Evolutionary conservation across 2,329 filamentous ascomycete species (phyloP), one percentile per base, ranked within the genome.

Genomic region (Hypoxylon sp.): DNA sequence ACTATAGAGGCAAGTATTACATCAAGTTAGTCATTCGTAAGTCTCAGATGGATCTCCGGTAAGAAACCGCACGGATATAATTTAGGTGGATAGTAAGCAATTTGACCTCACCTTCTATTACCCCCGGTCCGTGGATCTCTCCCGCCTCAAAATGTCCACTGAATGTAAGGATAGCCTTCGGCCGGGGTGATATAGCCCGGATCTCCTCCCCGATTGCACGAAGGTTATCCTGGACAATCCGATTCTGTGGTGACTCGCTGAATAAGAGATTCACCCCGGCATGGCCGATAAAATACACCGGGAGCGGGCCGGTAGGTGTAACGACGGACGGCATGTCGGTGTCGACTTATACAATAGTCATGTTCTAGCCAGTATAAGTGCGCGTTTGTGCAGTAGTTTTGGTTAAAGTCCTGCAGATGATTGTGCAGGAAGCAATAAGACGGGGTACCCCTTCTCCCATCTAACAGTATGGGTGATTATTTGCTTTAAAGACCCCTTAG

Each of bases 271-370:
- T 42, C 51, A 74, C 71, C 22, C 71, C 71, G 39, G 71, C 71
- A 29, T 74, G 71, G 5, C 71, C 71, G 59, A 74, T 74, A 11
- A 72, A 74, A 35, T 72, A 74, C 14, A 72, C 71, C 50, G 71
- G 71, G 10, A 74, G 66, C 50, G 54, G 63, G 14, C 66, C 58
- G 22, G 57, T 19, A 31, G 71, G 63, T n/a, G 50, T 4, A 17
- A 66, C 60, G 26, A 46, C 61, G 9, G 71, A 71, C 44, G 70
- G 71, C 71, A 74, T 74, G 24, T 48, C 22, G 50, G 35, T 42
- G 5, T 17, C 39, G 5, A 31, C 5, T 39, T 55, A 55, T 14
- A 31, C 14, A 37, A 39, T 17, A 42, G 37, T 48, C 52, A 17
- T 31, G 37, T 51, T 66, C 37, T 54, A 42, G 11, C 33, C 2